Base-by-base conservation (phyloP, 495 filamentous ascomycete species). In the Penicillium paradoxum region DNA sequence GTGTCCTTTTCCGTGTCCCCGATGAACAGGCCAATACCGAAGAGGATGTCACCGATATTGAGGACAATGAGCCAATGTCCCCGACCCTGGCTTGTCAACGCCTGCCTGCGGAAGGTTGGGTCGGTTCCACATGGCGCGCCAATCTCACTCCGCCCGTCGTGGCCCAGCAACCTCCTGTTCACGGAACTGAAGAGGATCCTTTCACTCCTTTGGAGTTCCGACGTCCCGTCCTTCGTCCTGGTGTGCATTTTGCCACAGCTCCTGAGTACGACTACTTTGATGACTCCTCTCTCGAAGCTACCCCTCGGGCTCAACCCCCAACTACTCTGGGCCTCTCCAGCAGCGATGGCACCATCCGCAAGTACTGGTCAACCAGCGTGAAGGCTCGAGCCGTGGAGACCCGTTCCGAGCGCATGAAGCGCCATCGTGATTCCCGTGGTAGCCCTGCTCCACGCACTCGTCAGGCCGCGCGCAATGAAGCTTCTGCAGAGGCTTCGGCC, bases 1-100 rank as follows among this genome's bases (percentile, higher is more conserved):
- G 91, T 32, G 78, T 91, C 13, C 83, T 98, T 9, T 98, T 96
- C 73, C 84, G 89, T 13, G 3, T 4, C 1, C 68, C 73, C 18
- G 66, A 74, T 10, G 63, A 72, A 0, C 41, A 52, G 18, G 55
- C 55, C 33, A 32, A 49, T n/a, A 74, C 79, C 18, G 76, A 80
- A 56, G 76, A 82, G 47, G 77, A 72, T 4, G 67, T 73, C 11
- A 77, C 78, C 3, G 81, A 83, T 49, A 77, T 81, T 33, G 84
- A 87, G 32, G 83, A 86, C 22, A 71, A 79, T 19, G 68, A 76
- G 25, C 72, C 74, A 8, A 18, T 19, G 34, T 49, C 46, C 36
- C 46, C 46, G 4, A 29, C 46, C 27, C 22, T 22, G 2, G 22
- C 40, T 43, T n/a, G n/a, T n/a, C n/a, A n/a, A n/a, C n/a, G n/a